These are phyloP conservation scores for Breynia disticha DNA, from an alignment of 441 rosid species.

Conservation along the genomic window DNA sequence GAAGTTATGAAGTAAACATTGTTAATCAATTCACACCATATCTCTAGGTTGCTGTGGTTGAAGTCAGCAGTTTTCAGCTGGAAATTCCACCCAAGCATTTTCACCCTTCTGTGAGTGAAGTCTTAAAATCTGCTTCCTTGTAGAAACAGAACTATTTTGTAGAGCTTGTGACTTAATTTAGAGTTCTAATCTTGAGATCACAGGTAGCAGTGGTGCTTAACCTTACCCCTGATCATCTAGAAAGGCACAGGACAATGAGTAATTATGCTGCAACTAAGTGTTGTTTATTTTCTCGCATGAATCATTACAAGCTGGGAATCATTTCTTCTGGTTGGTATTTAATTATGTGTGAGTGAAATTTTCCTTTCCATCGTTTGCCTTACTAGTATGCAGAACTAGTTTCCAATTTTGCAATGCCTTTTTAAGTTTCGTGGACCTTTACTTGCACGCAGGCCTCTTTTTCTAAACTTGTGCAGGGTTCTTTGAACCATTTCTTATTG, in stretches of 20 bases:
- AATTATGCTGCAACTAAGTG: constrained; percentile 24
- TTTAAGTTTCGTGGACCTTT: too few relatives aligned
- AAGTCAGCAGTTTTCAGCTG: constrained; percentile 31
- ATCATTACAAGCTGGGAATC: constrained; percentile 18
- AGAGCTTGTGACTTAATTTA: constrained; percentile 1
- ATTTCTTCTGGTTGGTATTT: constrained; percentile 18
- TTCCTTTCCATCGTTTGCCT: too few relatives aligned
- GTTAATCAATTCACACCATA: neutral
- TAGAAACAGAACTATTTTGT: neutral
- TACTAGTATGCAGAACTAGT: too few relatives aligned
- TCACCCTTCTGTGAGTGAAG: constrained; percentile 21
- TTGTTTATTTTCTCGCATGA: constrained; percentile 25
- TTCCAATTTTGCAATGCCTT: too few relatives aligned
- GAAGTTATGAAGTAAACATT: neutral
- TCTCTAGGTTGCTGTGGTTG: constrained; percentile 28
- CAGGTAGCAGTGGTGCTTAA: constrained; percentile 25
- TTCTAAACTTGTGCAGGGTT: too few relatives aligned
- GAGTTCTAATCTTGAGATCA: neutral
- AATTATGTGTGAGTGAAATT: neutral
- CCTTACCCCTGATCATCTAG: constrained; percentile 29
- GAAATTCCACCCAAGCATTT: constrained; percentile 23
- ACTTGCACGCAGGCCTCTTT: too few relatives aligned
- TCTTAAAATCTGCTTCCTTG: constrained; percentile 1
- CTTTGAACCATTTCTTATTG: too few relatives aligned
- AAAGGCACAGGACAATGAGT: constrained; percentile 26